Evolutionary conservation across 176 grass and related monocot species (phyloP), one percentile per base, ranked within the genome.

Genomic region (Poa annua): DNA sequence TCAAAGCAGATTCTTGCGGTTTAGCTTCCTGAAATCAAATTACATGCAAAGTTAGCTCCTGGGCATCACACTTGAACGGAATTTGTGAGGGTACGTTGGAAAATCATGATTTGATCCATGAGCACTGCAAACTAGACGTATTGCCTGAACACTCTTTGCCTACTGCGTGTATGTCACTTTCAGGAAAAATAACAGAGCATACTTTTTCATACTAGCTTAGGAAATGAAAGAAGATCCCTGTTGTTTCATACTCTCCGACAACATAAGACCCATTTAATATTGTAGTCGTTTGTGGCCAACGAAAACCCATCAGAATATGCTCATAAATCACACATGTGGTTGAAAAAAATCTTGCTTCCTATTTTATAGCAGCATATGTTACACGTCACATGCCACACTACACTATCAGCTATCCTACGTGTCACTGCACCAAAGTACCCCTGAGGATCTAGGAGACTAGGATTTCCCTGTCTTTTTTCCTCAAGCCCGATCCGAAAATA

Each of bases 1-100:
- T 83, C 44, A 88, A 83, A 51, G 90, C 81, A 89, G 77, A 66
- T 82, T 93, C 88, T 83, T 87, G 86, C 66, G 81, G 74, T 80
- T 76, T 90, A 87, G 44, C 52, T 83, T 80, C 84, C 89, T 84
- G 85, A 62, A 90, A 90, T 84, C 24, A 45, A 90, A 66, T 82
- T 78, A 65, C 42, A 83, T 13, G 51, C 11, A 56, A 56, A 55
- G 15, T 57, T 56, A 22, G 33, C 51, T 9, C 19, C 21, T 15
- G 33, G 11, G 22, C 19, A 56, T 76, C 45, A 55, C 49, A 55
- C 5, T 54, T 75, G 7, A 51, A 75, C 36, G 49, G 16, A 33
- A 36, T 54, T 75, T 21, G 49, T 5, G 8, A 33, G 48, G 29
- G 25, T 4, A 48, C 12, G 12, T 14, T 45, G 9, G 17, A 34